Percentiles rank a stretch among this genome's conserved stretches.
Evolutionary conservation across 2,329 filamentous ascomycete genomes (phyloP).

Genomic region (Colletotrichum acutatum): DNA sequence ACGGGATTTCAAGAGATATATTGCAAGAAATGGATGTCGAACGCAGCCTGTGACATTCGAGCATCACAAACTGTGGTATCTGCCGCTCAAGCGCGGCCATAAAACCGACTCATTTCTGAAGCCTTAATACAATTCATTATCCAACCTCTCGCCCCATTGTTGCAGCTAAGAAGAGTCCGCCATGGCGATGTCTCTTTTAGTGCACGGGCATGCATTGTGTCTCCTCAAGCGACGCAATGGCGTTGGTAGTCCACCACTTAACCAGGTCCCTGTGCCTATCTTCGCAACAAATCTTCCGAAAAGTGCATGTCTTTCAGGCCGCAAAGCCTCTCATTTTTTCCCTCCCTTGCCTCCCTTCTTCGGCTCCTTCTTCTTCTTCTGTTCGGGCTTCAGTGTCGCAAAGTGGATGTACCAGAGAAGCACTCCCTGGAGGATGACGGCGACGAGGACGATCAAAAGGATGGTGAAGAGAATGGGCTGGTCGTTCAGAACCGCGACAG

Average conservation of each 20-base stretch:
- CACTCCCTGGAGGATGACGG: constrained; percentile 56
- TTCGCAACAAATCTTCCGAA: background rate
- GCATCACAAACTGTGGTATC: background rate
- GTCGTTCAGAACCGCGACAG: constrained; percentile 69
- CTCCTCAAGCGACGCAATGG: background rate
- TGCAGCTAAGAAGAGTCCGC: background rate
- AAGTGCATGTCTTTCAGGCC: background rate
- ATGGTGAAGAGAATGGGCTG: constrained; percentile 69
- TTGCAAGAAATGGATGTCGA: constrained; percentile 21
- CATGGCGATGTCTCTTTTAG: background rate
- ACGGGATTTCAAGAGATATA: constrained; percentile 19
- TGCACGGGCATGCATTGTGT: background rate
- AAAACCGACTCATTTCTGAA: background rate
- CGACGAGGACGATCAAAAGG: constrained; percentile 64
- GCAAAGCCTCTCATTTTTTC: constrained; percentile 35
- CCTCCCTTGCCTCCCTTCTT: constrained; percentile 48
- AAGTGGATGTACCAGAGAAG: constrained; percentile 69
- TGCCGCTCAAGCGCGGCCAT: background rate
- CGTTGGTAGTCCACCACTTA: background rate
- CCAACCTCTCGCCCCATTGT: background rate
- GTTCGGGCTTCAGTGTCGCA: constrained; percentile 70
- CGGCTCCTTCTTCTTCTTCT: constrained; percentile 64
- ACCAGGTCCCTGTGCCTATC: background rate
- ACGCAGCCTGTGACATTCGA: constrained; percentile 31
- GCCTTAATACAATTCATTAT: constrained; percentile 18